These are phyloP conservation scores for Fusarium citri DNA, from an alignment of 2,329 filamentous ascomycete species.

Conservation along the genomic window DNA sequence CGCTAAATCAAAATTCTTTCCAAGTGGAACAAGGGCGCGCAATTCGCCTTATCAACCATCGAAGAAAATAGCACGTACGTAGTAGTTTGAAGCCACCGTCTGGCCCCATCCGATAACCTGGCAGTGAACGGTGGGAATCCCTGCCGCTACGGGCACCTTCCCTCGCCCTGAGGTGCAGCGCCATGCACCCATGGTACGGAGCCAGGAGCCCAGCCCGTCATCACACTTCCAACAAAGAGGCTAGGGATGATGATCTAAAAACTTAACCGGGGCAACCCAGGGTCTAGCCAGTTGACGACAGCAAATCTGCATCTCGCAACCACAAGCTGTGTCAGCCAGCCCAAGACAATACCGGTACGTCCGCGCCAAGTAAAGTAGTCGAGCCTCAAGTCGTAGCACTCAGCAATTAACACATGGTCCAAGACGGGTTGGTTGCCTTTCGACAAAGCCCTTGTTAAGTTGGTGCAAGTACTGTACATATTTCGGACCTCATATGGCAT, in stretches of 20 bases:
- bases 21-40: conserved; percentile 31
- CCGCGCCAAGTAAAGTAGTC: conserved; percentile 31
- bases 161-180: conserved; percentile 33
- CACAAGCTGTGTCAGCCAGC: conserved; percentile 38
- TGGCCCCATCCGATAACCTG: conserved; percentile 45
- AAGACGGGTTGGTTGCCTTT: conserved; percentile 13
- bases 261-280: conserved; percentile 41
- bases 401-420: conserved; percentile 42
- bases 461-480: conserved; percentile 20
- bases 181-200: conserved; percentile 19
- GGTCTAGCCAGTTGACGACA: conserved; percentile 37
- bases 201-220: conserved; percentile 39
- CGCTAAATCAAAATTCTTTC: conserved; percentile 12
- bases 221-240: conserved; percentile 37
- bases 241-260: conserved; percentile 43
- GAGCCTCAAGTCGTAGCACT: conserved; percentile 31
- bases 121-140: conserved; percentile 40
- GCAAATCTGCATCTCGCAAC: conserved; percentile 40
- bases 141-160: conserved; percentile 35
- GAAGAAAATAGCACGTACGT: conserved; percentile 35
- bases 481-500: neutral
- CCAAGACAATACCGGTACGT: conserved; percentile 32
- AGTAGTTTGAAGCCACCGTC: conserved; percentile 46
- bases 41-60: conserved; percentile 39
- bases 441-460: conserved; percentile 23